Evolutionary conservation across 2,329 filamentous ascomycete genomes (phyloP), one percentile per base, ranked within the genome.

Genomic region (Venturia oleaginea): DNA sequence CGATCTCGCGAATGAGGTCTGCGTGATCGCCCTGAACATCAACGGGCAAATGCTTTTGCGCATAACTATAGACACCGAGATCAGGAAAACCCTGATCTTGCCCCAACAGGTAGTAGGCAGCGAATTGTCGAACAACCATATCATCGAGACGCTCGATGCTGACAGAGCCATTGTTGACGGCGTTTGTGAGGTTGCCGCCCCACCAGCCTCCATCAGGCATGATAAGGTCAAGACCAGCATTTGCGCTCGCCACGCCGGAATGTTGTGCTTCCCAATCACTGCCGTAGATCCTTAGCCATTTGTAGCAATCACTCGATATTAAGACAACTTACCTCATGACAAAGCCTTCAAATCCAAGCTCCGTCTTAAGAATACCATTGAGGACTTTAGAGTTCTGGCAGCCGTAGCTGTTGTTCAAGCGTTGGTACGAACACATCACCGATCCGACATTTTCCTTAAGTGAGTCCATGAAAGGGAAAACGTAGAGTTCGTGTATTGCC

Each of bases 361-460:
- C 86, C 17, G 80, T 75, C 75, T 91, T 90, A 19, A 91, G 76
- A 3, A 91, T 72, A 59, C 81, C 80, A 70, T 87, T 87, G 63
- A 89, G 71, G 3, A 79, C 74, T 59, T 82, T 77, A 66, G 83
- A 81, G 73, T 87, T 90, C 71, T 87, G 82, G 72, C 88, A 64
- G 46, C 46, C 46, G 24, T 51, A 51, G 22, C 46, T 42, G 17
- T 55, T 40, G 38, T 34, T 24, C 7, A 42, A 27, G 3, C 46
- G 43, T 37, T 64, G 34, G 91, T 74, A 72, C 8, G 69, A 69
- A 57, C 72, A 73, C 73, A 75, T 75, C 38, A 75, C 66, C 68
- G 4, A 69, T 66, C 1, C 72, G 72, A 54, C 70, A 71, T 37
- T 68, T 66, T 57, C 73, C 66, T 0, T 70, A 70, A 62, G 73